Base-by-base conservation (phyloP, 768 basidiomycete genomes). In the Dacryopinax spathularia region DNA sequence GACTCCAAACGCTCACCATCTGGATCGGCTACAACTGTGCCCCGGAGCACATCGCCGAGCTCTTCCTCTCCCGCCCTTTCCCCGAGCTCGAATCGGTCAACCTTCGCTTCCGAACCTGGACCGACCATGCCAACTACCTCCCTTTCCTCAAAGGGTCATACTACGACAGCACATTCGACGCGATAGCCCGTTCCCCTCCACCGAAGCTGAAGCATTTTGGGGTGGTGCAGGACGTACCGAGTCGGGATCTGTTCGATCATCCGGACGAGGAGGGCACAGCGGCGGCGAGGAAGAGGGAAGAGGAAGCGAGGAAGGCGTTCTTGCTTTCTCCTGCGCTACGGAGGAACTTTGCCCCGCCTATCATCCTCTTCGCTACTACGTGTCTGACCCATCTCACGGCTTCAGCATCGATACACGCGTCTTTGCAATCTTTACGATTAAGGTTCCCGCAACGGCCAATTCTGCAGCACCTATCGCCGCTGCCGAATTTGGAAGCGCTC, bases 41-140 rank as follows among this genome's bases (percentile, higher is more conserved):
- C 0, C 91, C 91, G 1, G 90, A 93, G 67, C 88, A 91, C 72
- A 72, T 93, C 60, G 84, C 86, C 66, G 85, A 86, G 60, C 77
- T 92, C 34, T 78, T 87, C 64, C 71, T 77, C 10, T 56, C 48
- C 63, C 73, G 76, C 31, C 82, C 84, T 3, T 75, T 81, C 61
- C 69, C 72, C 13, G 69, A 66, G 0, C 68, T 95, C 66, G 67
- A 73, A 35, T 77, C 77, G 66, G 74, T 94, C 16, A 80, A 83
- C 2, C 70, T 95, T 61, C 76, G 87, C 65, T 94, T 95, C 74
- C 80, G 86, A 63, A 91, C 92, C 2, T 94, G 93, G 86, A 56
- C 48, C 3, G 48, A 56, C 20, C 48, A 56, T 18, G 48, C 48
- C 13, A 56, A 56, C 48, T 56, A 56, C 25, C 74, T 76, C 13